phyloP scores from a whole-genome alignment of 2,329 filamentous ascomycete genomes.

The Nemania bipapillata region DNA sequence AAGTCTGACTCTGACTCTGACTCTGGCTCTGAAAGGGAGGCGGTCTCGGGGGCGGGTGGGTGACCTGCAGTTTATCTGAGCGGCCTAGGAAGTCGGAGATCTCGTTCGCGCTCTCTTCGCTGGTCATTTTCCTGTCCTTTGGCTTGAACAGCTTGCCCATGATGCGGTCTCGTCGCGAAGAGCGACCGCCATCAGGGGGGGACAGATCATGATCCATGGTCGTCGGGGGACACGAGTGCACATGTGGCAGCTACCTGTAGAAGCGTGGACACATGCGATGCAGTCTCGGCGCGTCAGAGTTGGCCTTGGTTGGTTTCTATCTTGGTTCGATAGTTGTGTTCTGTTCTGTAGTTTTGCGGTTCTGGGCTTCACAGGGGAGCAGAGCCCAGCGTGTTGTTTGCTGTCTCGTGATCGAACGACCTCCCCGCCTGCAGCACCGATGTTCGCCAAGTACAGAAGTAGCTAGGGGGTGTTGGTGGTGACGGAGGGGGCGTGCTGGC shows the following conservation, averaged over 20 bases:
- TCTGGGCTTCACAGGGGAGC: constrained; percentile 5
- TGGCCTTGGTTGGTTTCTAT: neutral
- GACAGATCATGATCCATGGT: constrained; percentile 49
- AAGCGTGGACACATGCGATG: constrained; percentile 23
- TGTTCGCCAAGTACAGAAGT: constrained; percentile 22
- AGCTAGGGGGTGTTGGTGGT: constrained; percentile 1
- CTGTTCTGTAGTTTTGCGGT: neutral
- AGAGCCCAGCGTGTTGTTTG: constrained; percentile 16
- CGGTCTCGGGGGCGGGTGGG: constrained; percentile 60
- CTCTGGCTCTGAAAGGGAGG: constrained; percentile 49
- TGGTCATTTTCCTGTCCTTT: constrained; percentile 52
- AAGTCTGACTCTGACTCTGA: too few relatives aligned
- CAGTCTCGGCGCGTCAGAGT: neutral
- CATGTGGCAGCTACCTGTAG: constrained; percentile 22
- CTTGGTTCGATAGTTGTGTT: neutral
- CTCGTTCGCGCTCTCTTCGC: constrained; percentile 60
- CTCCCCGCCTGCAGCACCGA: constrained; percentile 15
- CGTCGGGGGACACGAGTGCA: constrained; percentile 6
- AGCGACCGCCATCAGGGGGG: constrained; percentile 46
- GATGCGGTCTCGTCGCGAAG: constrained; percentile 58
- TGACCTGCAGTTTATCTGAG: constrained; percentile 65
- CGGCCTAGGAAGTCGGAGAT: constrained; percentile 70
- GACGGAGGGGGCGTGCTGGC: constrained; percentile 13
- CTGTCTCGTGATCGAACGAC: constrained; percentile 21
- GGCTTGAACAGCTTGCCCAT: constrained; percentile 71